Base-by-base conservation (phyloP, 768 basidiomycete genomes). In the Suillus decipiens region DNA sequence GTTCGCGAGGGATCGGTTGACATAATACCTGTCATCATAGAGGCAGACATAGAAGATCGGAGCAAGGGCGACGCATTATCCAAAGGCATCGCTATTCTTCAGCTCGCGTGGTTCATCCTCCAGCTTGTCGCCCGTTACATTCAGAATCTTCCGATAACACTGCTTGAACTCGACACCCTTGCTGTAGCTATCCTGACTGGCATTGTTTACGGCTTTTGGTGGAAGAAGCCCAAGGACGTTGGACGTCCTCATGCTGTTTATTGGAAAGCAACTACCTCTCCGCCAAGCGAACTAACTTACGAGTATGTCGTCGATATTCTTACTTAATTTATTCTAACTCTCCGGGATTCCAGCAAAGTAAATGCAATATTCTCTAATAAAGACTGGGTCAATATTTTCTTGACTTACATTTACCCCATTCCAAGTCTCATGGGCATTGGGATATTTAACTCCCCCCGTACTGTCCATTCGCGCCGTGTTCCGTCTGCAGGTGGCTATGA, bases 91-190 rank as follows among this genome's bases (percentile, higher is more conserved):
- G 73, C 75, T 12, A 37, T 77, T 14, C 28, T 71, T 3, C 80
- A 81, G 57, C 71, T 74, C 9, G 43, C 64, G 0, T 80, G 78
- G 77, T 81, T 80, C 64, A 59, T 70, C 55, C 59, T 70, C n/a
- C 73, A 78, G 51, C 71, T 71, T 59, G 67, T 75, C 7, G 68
- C 68, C 2, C 71, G 78, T 7, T 41, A 63, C 36, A 28, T n/a
- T 9, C 56, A 72, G 12, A 43, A 61, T 9, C 69, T 80, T 11
- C 68, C 73, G 0, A 50, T 78, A 2, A 77, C 76, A 7, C 70
- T 76, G 4, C 90, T 90, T 10, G 90, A 90, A 50, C 93, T 80
- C 14, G 65, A 73, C 1, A 81, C 79, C 1, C 34, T 79, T 34
- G 78, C 73, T 1, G 76, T 76, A 55, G 73, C 71, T 2, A 42